Evolutionary conservation across 148 eudicot genomes (phyloP).

Genomic region (Mesembryanthemum crystallinum): DNA sequence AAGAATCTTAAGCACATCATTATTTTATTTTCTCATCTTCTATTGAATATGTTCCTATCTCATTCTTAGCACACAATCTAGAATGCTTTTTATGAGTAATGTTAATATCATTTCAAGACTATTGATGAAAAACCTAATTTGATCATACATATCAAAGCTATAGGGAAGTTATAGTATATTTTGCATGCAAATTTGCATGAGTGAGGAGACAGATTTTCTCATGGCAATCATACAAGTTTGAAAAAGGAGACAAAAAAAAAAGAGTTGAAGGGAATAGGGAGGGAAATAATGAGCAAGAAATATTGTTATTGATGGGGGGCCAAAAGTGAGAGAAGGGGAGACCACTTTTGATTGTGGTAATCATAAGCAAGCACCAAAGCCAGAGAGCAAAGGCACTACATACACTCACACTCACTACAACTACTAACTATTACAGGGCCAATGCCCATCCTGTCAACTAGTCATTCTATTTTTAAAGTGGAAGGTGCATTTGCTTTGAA

Average conservation of each 20-base stretch:
- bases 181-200: slow-evolving; percentile 38
- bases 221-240: slow-evolving; percentile 44
- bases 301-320: slow-evolving; percentile 25
- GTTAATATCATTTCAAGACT: no score
- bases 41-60: no score
- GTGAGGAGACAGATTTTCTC: slow-evolving; percentile 55
- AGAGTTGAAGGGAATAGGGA: slow-evolving; percentile 29
- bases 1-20: no score
- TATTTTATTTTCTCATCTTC: no score
- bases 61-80: no score
- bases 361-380: slow-evolving; percentile 37
- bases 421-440: neutral
- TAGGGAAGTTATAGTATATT: neutral
- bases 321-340: slow-evolving; percentile 25
- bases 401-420: neutral
- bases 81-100: no score
- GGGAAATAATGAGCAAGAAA: slow-evolving; percentile 27
- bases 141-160: no score
- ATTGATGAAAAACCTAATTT: no score
- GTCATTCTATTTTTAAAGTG: neutral
- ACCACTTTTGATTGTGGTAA: slow-evolving; percentile 60
- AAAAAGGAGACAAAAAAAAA: slow-evolving; percentile 29
- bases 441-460: slow-evolving; percentile 15
- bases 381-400: slow-evolving; percentile 28
- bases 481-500: no score